Conservation (phyloP, 257 asterid genomes). For the Penstemon newberryi region DNA sequence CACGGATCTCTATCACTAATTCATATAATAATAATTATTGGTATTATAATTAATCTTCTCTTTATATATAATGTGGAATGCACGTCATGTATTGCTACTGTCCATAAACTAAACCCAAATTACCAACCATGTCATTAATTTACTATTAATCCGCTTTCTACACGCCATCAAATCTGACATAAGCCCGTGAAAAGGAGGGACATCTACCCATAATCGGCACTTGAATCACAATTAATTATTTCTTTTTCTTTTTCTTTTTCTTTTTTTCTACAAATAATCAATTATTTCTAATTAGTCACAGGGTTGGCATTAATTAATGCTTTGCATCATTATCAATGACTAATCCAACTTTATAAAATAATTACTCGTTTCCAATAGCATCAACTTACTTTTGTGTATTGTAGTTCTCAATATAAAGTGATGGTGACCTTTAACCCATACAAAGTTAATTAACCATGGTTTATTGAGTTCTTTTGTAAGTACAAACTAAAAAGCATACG, state of each 20-base stretch:
- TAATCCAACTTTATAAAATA: conserved; percentile 29
- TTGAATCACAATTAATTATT: background rate
- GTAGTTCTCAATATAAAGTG: conserved; percentile 25
- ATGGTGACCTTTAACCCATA: conserved; percentile 17
- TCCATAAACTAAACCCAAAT: conserved; percentile 1
- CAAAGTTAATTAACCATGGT: too few species aligned
- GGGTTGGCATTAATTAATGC: conserved; percentile 26
- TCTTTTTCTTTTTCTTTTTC: background rate
- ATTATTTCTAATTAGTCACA: background rate
- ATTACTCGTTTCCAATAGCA: conserved; percentile 28
- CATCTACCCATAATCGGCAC: conserved; percentile 21
- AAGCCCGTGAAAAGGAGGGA: conserved; percentile 36
- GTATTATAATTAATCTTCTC: conserved; percentile 1
- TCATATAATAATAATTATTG: background rate
- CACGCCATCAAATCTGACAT: conserved; percentile 26
- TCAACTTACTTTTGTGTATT: conserved; percentile 35
- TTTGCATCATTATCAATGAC: conserved; percentile 39
- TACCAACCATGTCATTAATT: conserved; percentile 14
- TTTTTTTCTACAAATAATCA: too few species aligned
- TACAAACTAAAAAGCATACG: background rate
- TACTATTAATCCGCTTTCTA: background rate
- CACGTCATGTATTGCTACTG: conserved; percentile 24
- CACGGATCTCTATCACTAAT: conserved; percentile 4
- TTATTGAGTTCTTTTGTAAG: background rate
- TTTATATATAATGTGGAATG: conserved; percentile 21